Percentiles rank a stretch among this genome's conserved stretches.
Evolutionary conservation across 352 stramenopile species (phyloP).

Genomic region (Pythium folliculosum): DNA sequence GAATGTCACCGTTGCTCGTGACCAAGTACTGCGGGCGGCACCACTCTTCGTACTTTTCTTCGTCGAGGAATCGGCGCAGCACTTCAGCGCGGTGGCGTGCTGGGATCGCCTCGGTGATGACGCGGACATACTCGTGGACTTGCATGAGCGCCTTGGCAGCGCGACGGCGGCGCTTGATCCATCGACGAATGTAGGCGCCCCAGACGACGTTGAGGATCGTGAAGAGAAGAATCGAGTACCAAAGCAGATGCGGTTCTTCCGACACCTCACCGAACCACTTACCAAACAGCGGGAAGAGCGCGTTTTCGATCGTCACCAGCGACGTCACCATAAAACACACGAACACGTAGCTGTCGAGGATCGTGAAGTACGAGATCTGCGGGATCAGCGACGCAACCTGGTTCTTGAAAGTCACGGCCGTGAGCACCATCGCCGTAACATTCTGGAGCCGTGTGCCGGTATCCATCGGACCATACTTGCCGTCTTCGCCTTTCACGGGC

Average conservation of each 20-base stretch:
- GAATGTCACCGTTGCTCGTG: not conserved
- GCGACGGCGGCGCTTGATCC: constrained; percentile 32
- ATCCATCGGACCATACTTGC: constrained; percentile 33
- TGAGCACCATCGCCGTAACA: constrained; percentile 66
- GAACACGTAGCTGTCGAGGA: constrained; percentile 60
- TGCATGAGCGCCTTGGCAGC: constrained; percentile 31
- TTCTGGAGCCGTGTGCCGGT: constrained; percentile 57
- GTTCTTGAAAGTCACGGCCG: constrained; percentile 64
- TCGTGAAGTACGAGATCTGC: constrained; percentile 70
- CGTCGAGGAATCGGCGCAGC: constrained; percentile 20
- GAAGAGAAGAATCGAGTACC: constrained; percentile 39
- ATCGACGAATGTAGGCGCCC: constrained; percentile 27
- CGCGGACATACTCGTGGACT: constrained; percentile 39
- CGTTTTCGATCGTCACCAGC: constrained; percentile 56
- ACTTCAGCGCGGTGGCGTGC: constrained; percentile 1
- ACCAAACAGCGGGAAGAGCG: constrained; percentile 37
- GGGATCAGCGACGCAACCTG: constrained; percentile 49
- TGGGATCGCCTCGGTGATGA: constrained; percentile 13
- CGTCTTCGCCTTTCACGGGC: not conserved
- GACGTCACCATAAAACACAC: constrained; percentile 65
- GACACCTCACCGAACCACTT: constrained; percentile 26
- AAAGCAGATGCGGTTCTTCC: constrained; percentile 33
- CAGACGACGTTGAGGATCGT: constrained; percentile 47
- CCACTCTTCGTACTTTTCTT: constrained; percentile 4
- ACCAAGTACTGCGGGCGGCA: not conserved